Conservation (phyloP, 2,329 filamentous ascomycete species). For the Trichophyton simii region DNA sequence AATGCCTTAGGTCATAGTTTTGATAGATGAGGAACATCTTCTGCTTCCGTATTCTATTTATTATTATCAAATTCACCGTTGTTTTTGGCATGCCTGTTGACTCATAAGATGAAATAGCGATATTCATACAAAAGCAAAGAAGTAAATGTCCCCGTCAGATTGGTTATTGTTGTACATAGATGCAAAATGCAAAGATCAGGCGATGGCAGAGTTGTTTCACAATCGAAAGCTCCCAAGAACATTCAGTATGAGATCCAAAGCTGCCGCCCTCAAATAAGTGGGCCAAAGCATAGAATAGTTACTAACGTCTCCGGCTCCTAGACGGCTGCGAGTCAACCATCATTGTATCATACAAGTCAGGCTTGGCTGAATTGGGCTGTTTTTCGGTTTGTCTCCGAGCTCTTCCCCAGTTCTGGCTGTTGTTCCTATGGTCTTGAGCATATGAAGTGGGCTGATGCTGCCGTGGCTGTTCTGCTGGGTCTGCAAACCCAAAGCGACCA, state of each 20-base stretch:
- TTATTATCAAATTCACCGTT: too few relatives aligned
- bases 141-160: neutral
- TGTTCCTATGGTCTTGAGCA: constrained; percentile 4
- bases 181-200: neutral
- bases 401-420: constrained; percentile 8
- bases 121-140: neutral
- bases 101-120: neutral
- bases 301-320: neutral
- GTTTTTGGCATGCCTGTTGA: neutral
- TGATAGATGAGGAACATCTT: too few relatives aligned
- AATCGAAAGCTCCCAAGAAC: neutral
- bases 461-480: constrained; percentile 9
- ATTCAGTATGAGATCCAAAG: too few relatives aligned
- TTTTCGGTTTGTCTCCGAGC: constrained; percentile 6
- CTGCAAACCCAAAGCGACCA: constrained; percentile 29
- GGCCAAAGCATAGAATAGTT: neutral
- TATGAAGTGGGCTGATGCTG: neutral
- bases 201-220: neutral
- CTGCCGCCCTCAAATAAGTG: neutral
- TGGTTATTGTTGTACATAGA: neutral
- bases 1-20: too few relatives aligned
- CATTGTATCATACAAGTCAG: constrained; percentile 29
- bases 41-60: too few relatives aligned
- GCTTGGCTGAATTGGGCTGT: neutral
- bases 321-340: constrained; percentile 23